Conservation (phyloP, 805 yeast species). For the Vanderwaltozyma verrucispora region DNA sequence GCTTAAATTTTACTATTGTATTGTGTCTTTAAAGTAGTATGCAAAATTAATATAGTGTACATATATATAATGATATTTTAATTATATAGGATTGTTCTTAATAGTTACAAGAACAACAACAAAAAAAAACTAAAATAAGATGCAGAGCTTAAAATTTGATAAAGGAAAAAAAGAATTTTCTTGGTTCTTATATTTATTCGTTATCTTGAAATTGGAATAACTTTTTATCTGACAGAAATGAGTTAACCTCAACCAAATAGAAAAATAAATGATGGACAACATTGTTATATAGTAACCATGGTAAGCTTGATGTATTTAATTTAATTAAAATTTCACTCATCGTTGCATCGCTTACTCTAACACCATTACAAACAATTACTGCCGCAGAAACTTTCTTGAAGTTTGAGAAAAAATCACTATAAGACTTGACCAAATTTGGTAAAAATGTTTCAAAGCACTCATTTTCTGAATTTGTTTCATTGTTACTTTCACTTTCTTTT, state of each 20-base stretch:
- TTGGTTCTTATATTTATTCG: no score
- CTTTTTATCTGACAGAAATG: conserved; percentile 2
- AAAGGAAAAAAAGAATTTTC: no score
- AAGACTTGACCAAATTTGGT: conserved; percentile 4
- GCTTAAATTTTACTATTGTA: no score
- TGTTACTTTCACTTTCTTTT: not conserved
- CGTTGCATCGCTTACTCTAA: conserved; percentile 17
- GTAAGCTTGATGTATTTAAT: conserved; percentile 8
- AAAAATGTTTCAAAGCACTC: conserved; percentile 1
- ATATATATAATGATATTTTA: no score
- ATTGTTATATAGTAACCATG: conserved; percentile 15
- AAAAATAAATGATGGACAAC: conserved; percentile 11
- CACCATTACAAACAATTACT: conserved; percentile 14
- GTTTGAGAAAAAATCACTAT: conserved; percentile 11
- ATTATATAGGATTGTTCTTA: no score
- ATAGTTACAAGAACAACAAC: no score
- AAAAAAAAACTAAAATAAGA: no score
- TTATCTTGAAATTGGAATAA: no score
- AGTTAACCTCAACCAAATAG: conserved; percentile 12
- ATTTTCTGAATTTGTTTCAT: not conserved
- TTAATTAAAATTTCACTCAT: conserved; percentile 19
- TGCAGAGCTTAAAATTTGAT: no score
- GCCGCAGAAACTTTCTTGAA: conserved; percentile 10
- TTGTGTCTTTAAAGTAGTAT: no score
- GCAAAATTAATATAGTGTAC: no score